Conservation (phyloP, 345 rosid species). For the Melaleuca quinquenervia region DNA sequence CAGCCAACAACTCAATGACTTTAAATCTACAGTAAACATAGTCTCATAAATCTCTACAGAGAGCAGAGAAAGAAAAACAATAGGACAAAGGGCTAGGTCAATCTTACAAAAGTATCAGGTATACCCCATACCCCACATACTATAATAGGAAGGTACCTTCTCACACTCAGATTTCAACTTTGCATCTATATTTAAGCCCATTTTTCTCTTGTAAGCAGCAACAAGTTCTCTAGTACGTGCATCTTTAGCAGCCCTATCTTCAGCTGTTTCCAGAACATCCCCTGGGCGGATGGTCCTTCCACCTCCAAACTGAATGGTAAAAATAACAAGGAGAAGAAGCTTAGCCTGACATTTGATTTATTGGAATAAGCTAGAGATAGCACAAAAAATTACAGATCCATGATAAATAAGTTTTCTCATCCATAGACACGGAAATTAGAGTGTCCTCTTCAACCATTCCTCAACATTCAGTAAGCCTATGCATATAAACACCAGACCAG, state of each 20-base stretch:
- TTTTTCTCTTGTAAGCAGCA: conserved; percentile 56
- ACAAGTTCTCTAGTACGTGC: conserved; percentile 46
- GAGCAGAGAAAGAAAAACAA: not conserved
- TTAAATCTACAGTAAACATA: not conserved
- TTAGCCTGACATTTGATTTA: not conserved
- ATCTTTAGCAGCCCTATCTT: conserved; percentile 65
- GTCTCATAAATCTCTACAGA: not conserved
- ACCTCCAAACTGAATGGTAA: conserved; percentile 56
- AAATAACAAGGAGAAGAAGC: not conserved
- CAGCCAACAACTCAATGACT: conserved; percentile 2
- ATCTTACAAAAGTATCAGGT: not conserved
- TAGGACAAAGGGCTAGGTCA: not conserved
- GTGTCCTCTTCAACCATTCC: too few species aligned
- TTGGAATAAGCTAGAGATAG: not conserved
- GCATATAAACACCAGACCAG: too few species aligned
- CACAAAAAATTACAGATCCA: not conserved
- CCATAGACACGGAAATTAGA: not conserved
- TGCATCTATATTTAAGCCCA: conserved; percentile 62
- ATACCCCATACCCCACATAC: not conserved
- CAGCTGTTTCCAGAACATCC: conserved; percentile 65
- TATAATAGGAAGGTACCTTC: conserved; percentile 29
- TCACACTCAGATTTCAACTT: conserved; percentile 70
- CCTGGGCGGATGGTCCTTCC: conserved; percentile 75
- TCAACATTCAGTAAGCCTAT: too few species aligned
- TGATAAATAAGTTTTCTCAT: not conserved